phyloP scores from a whole-genome alignment of 139 green algal species.

The Chlamydomonas eustigma region DNA sequence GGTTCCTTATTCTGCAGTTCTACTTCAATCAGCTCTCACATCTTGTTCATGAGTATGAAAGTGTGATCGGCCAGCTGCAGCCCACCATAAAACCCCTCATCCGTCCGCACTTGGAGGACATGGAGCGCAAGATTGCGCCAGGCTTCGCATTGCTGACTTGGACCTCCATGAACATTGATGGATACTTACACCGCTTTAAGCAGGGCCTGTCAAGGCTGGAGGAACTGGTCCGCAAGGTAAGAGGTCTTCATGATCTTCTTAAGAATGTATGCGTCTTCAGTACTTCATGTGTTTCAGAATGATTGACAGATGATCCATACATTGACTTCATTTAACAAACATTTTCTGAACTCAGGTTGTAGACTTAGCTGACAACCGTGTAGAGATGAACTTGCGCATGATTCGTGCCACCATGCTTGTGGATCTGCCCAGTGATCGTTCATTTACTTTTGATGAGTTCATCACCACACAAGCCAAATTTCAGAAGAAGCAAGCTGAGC shows the following conservation, averaged over 20 bases:
- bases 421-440: constrained; percentile 72
- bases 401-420: constrained; percentile 69
- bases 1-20: constrained; percentile 81
- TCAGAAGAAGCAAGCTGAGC: constrained; percentile 56
- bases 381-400: constrained; percentile 76
- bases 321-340: constrained; percentile 69
- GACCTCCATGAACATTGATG: constrained; percentile 90
- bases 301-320: too few species aligned
- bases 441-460: constrained; percentile 89
- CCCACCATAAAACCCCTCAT: constrained; percentile 73
- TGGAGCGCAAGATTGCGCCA: constrained; percentile 81
- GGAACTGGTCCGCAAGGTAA: constrained; percentile 80
- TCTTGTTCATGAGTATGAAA: constrained; percentile 69
- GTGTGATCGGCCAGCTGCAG: constrained; percentile 52
- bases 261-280: too few species aligned
- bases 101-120: constrained; percentile 77
- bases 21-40: constrained; percentile 82
- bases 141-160: constrained; percentile 80
- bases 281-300: too few species aligned
- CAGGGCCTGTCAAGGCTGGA: constrained; percentile 69
- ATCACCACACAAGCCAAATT: constrained; percentile 61
- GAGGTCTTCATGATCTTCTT: too few species aligned
- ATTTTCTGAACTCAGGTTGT: constrained; percentile 80
- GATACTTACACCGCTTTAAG: constrained; percentile 84
- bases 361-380: constrained; percentile 78